Evolutionary conservation across 495 filamentous ascomycete genomes (phyloP).

Genomic region (Neurospora sp.): DNA sequence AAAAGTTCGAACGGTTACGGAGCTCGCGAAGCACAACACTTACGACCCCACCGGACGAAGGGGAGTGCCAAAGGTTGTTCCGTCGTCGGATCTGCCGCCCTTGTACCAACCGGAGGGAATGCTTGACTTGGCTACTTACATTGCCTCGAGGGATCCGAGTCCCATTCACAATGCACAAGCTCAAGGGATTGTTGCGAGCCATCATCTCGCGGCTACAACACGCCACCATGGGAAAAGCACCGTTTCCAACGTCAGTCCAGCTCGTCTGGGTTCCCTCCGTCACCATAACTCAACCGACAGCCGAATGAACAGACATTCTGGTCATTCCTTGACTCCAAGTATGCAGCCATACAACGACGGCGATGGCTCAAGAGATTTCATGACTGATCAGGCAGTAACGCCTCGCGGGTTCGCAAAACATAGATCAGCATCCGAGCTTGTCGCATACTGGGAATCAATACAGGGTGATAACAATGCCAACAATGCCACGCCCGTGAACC

Average conservation of each 20-base stretch:
- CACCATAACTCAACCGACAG: background rate
- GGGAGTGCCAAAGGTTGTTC: slow-evolving; percentile 6
- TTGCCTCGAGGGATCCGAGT: background rate
- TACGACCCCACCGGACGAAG: background rate
- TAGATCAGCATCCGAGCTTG: slow-evolving; percentile 12
- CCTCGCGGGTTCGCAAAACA: background rate
- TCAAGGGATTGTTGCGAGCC: background rate
- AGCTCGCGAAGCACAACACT: background rate
- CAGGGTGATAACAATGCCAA: background rate
- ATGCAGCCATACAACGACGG: slow-evolving; percentile 3
- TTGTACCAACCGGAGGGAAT: slow-evolving; percentile 4
- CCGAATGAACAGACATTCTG: background rate
- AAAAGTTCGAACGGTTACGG: slow-evolving; percentile 24
- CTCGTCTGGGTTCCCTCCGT: background rate
- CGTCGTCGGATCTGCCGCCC: slow-evolving; percentile 1
- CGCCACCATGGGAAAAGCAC: slow-evolving; percentile 1
- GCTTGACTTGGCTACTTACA: background rate
- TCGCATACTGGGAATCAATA: slow-evolving; percentile 14
- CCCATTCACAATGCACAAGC: background rate
- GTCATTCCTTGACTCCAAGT: background rate
- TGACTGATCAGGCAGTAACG: background rate
- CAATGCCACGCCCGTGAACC: background rate
- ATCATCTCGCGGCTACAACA: background rate
- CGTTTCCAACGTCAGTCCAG: slow-evolving; percentile 2
- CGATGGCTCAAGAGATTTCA: background rate